Percentiles rank a stretch among this genome's conserved stretches.
Conservation (phyloP, 208 protist genomes). For the Sergeia podlipaevii region DNA sequence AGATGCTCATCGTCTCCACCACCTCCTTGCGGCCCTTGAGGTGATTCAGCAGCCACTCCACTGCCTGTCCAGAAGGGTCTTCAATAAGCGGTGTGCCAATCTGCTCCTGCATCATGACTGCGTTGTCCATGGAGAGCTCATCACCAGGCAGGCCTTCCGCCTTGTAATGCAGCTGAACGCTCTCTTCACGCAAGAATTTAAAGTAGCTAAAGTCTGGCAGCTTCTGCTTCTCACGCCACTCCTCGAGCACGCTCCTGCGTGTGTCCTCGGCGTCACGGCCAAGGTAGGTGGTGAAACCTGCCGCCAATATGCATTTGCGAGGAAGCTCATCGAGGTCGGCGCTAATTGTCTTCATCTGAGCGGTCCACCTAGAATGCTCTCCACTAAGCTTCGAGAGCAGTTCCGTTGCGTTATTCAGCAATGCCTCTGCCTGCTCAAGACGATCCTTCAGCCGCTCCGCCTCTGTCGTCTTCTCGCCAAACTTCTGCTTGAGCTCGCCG, state of each 20-base stretch:
- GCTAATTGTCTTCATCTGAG: conserved; percentile 81
- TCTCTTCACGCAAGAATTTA: conserved; percentile 94
- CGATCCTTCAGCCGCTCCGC: conserved; percentile 88
- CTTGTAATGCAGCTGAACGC: conserved; percentile 95
- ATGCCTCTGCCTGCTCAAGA: conserved; percentile 88
- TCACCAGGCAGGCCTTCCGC: conserved; percentile 94
- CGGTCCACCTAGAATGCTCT: conserved; percentile 94
- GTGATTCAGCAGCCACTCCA: conserved; percentile 90
- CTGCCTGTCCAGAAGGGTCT: conserved; percentile 93
- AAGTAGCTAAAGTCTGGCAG: conserved; percentile 88
- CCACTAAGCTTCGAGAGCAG: conserved; percentile 94
- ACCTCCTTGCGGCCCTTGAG: conserved; percentile 70
- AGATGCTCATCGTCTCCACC: conserved; percentile 88
- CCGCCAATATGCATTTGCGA: conserved; percentile 79
- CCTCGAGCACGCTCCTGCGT: conserved; percentile 45
- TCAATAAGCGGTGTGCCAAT: conserved; percentile 93
- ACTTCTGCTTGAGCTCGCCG: conserved; percentile 88
- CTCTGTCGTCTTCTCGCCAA: conserved; percentile 93
- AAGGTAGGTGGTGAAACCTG: conserved; percentile 95
- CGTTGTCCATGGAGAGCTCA: conserved; percentile 97
- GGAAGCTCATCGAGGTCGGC: conserved; percentile 73
- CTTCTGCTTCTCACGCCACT: conserved; percentile 86
- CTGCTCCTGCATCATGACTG: conserved; percentile 94
- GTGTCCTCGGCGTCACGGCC: conserved; percentile 85
- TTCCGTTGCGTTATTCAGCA: conserved; percentile 85